Base-by-base conservation (phyloP, 257 asterid species). In the Jacaranda mimosifolia region DNA sequence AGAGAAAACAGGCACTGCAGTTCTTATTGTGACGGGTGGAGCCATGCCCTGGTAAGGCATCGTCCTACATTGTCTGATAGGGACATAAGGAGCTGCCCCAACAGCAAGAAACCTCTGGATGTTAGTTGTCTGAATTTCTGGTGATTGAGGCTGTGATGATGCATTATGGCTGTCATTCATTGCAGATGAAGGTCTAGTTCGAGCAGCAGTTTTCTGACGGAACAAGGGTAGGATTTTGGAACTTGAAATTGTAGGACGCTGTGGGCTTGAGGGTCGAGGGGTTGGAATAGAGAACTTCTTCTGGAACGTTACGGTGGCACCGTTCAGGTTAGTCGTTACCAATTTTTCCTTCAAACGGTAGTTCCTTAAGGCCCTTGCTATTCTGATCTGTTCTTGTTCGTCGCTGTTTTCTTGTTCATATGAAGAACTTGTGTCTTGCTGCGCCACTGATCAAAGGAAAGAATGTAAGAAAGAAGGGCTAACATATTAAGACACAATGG, bases 181-280 rank as follows among this genome's bases (percentile, higher is more conserved):
- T 26, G 72, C 40, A 11, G 86, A 62, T 0, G 81, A 56, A 0
- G 84, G 82, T 36, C 83, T 81, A 59, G 60, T 74, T 32, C 64
- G 87, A 68, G 83, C 36, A 74, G 82, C 55, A 18, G 79, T 9
- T 65, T 83, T 85, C 0, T 76, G 87, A 82, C 40, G 66, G 74
- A 92, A 79, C 35, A 90, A 75, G 53, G 96, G 97, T 51, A 92
- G 94, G 77, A 92, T 89, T 81, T 87, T 92, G 66, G 96, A 92
- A 13, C 89, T 66, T 1, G 92, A 63, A 5, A 43, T 19, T 3
- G 87, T 72, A 26, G 82, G 88, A 11, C 85, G 89, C 55, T 84
- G 94, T 36, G 96, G 92, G 73, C 92, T 90, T n/a, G 94, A 87
- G 66, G 94, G 89, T 15, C 89, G 87, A 11, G 91, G 91, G 35